A percentile compares a stretch with the other conserved stretches of the same genome.
These are phyloP conservation scores for Fragilariopsis cylindrus DNA, from an alignment of 108 stramenopile species.

Conservation along the genomic window DNA sequence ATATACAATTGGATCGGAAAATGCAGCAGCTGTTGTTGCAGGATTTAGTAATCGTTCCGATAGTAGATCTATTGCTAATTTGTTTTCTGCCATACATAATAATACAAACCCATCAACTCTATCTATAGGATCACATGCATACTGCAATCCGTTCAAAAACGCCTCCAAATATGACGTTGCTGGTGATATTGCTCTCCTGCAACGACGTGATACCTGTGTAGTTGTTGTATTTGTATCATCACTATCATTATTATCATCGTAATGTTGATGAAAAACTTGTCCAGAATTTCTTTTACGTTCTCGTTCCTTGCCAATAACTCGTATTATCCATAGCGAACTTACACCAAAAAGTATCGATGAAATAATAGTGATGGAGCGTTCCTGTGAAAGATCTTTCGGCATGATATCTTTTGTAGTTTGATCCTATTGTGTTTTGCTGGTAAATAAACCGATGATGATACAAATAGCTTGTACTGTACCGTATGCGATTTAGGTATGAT, in stretches of 20 bases:
- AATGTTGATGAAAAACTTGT: not conserved
- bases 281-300: slow-evolving; percentile 9
- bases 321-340: slow-evolving; percentile 23
- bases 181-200: slow-evolving; percentile 42
- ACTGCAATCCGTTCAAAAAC: slow-evolving; percentile 57
- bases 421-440: not conserved
- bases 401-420: not conserved
- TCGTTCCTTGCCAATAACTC: slow-evolving; percentile 14
- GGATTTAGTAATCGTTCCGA: slow-evolving; percentile 65
- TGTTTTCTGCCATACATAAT: slow-evolving; percentile 84
- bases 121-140: slow-evolving; percentile 62
- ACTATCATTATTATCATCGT: not conserved
- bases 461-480: too few species aligned
- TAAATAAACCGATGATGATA: too few species aligned
- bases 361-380: slow-evolving; percentile 23
- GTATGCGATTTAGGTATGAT: too few species aligned
- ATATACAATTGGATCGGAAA: slow-evolving; percentile 73
- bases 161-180: slow-evolving; percentile 53
- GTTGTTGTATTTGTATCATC: not conserved
- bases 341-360: slow-evolving; percentile 29
- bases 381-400: slow-evolving; percentile 16
- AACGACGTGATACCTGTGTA: slow-evolving; percentile 21
- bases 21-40: slow-evolving; percentile 66
- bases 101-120: slow-evolving; percentile 72
- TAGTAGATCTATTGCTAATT: slow-evolving; percentile 68